phyloP scores from a whole-genome alignment of 805 yeast species.

The Metschnikowia picachoensis region DNA sequence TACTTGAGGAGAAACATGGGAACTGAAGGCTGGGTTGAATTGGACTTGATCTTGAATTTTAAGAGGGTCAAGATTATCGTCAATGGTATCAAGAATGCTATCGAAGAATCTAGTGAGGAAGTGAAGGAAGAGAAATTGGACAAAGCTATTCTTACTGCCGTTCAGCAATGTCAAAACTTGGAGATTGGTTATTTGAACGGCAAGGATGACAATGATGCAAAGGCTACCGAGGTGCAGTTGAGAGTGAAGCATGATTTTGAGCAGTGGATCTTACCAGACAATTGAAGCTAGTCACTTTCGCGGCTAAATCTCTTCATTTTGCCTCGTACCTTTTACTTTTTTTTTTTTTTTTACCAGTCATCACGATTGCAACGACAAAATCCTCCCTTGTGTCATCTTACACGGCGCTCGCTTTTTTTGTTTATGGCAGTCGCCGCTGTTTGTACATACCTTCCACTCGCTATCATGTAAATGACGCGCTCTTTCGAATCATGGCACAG shows the following conservation, averaged over 20 bases:
- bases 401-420: too few relatives aligned
- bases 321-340: slow-evolving; percentile 3
- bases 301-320: background rate
- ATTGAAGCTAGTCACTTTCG: slow-evolving; percentile 4
- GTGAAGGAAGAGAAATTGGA: slow-evolving; percentile 22
- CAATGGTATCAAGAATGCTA: slow-evolving; percentile 35
- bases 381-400: too few relatives aligned
- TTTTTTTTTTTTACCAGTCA: slow-evolving; percentile 7
- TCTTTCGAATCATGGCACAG: too few relatives aligned
- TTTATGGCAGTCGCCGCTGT: too few relatives aligned
- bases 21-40: slow-evolving; percentile 65
- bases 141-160: slow-evolving; percentile 47
- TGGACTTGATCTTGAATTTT: slow-evolving; percentile 61
- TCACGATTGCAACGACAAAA: background rate
- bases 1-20: slow-evolving; percentile 77
- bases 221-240: slow-evolving; percentile 49
- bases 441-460: too few relatives aligned
- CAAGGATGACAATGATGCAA: slow-evolving; percentile 26
- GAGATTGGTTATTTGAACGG: slow-evolving; percentile 42
- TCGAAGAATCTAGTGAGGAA: slow-evolving; percentile 23
- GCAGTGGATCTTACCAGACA: slow-evolving; percentile 64
- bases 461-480: too few relatives aligned
- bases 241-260: slow-evolving; percentile 57
- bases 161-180: slow-evolving; percentile 49
- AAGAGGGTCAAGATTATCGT: slow-evolving; percentile 64